Evolutionary conservation across 2,329 filamentous ascomycete species (phyloP).

Genomic region (Mollisia scopiformis): DNA sequence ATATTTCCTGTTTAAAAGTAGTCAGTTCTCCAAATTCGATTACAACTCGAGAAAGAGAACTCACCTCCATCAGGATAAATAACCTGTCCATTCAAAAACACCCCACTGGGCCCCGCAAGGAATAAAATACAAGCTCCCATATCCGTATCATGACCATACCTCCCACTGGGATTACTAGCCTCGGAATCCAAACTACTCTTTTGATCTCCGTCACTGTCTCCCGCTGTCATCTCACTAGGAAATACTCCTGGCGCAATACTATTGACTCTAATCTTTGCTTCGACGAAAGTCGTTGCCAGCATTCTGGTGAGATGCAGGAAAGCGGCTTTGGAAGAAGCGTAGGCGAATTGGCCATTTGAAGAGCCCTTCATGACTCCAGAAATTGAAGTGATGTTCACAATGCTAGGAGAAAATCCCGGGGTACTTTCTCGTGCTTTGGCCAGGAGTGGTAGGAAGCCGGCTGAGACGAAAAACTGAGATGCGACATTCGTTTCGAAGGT

Average conservation of each 20-base stretch:
- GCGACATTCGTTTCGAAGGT: conserved; percentile 77
- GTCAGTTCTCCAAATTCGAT: conserved; percentile 6
- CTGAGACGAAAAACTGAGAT: conserved; percentile 63
- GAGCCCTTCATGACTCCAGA: conserved; percentile 35
- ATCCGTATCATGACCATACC: conserved; percentile 48
- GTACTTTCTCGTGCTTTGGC: conserved; percentile 47
- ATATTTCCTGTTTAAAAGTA: conserved; percentile 31
- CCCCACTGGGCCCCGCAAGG: conserved; percentile 51
- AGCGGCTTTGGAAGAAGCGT: conserved; percentile 48
- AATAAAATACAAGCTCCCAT: conserved; percentile 55
- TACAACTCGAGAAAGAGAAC: conserved; percentile 6
- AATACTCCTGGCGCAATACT: conserved; percentile 56
- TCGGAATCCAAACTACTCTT: conserved; percentile 54
- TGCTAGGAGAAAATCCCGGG: conserved; percentile 21
- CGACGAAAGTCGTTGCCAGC: conserved; percentile 51
- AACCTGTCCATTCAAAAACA: conserved; percentile 57
- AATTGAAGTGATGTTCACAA: conserved; percentile 25
- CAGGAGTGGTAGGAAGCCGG: conserved; percentile 62
- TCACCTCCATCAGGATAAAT: conserved; percentile 51
- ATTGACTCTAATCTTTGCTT: conserved; percentile 59
- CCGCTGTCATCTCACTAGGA: conserved; percentile 50
- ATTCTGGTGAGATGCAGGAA: conserved; percentile 55
- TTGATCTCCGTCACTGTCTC: conserved; percentile 48
- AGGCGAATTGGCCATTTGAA: conserved; percentile 23
- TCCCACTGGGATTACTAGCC: conserved; percentile 49